Conservation (phyloP, 345 rosid species). For the Ailanthus altissimus region DNA sequence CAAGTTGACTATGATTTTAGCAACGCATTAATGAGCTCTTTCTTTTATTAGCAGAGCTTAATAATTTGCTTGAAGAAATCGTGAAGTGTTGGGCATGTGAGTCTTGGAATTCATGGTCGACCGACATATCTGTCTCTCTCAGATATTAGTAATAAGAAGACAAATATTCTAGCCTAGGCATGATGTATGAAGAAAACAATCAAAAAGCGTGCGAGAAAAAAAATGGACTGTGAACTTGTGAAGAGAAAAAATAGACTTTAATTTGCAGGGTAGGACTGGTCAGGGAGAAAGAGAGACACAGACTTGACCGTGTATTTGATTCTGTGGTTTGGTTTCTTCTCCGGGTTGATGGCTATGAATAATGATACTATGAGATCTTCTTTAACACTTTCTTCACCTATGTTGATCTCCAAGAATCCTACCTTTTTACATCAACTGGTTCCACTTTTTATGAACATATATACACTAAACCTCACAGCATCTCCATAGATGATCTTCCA, state of each 20-base stretch:
- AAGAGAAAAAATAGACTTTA: neutral
- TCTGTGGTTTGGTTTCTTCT: constrained; percentile 7
- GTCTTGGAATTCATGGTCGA: neutral
- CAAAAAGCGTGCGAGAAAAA: neutral
- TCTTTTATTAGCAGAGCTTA: too few species aligned
- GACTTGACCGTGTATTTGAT: neutral
- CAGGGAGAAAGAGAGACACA: neutral
- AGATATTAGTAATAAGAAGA: neutral
- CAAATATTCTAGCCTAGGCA: neutral
- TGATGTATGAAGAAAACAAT: neutral
- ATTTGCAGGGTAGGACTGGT: neutral
- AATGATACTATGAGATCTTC: constrained; percentile 14
- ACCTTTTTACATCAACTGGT: constrained; percentile 33
- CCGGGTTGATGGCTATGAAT: neutral
- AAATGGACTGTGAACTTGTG: neutral
- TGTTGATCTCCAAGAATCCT: constrained; percentile 31
- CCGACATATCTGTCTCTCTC: too few species aligned
- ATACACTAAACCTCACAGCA: neutral
- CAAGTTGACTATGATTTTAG: too few species aligned
- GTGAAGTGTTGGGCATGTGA: neutral
- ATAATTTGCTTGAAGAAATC: neutral
- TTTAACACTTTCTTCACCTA: constrained; percentile 24
- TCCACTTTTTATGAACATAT: neutral
- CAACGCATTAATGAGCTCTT: too few species aligned
- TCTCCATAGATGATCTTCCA: constrained; percentile 6